Evolutionary conservation across 257 asterid species (phyloP).

Genomic region (Solanum acaule): DNA sequence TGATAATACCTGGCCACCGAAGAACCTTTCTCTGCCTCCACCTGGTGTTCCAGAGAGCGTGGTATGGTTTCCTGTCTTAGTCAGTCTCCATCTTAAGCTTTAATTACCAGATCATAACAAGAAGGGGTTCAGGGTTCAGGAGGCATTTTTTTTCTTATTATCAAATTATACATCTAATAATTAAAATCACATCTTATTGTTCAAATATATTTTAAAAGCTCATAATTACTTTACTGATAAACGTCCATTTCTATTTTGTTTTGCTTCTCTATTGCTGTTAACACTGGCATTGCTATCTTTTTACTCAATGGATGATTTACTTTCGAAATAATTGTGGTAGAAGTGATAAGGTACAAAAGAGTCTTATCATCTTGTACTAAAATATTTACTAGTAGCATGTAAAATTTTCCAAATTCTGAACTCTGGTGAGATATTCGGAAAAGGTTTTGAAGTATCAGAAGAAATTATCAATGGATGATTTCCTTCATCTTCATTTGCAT

Average conservation of each 20-base stretch:
- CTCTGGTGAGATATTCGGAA: background rate
- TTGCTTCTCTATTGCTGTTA: background rate
- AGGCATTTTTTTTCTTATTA: background rate
- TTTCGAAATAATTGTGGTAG: background rate
- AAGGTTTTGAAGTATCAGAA: background rate
- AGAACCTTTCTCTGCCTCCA: conserved; percentile 81
- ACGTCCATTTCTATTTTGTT: background rate
- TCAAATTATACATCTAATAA: background rate
- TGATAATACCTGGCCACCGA: conserved; percentile 57
- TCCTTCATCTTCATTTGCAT: background rate
- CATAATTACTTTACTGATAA: background rate
- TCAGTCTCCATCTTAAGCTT: background rate
- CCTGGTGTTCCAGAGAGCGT: conserved; percentile 93
- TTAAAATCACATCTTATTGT: background rate
- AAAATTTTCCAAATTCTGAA: background rate
- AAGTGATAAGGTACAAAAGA: background rate
- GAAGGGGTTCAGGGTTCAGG: background rate
- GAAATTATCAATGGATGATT: background rate
- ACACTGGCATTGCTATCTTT: background rate
- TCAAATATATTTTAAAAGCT: background rate
- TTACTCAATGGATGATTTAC: background rate
- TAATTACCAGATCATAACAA: background rate
- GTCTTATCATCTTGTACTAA: background rate
- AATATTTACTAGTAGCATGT: background rate
- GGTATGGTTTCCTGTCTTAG: conserved; percentile 34